phyloP scores from a whole-genome alignment of 2,329 filamentous ascomycete species.

The Cryphonectria carpinicola region DNA sequence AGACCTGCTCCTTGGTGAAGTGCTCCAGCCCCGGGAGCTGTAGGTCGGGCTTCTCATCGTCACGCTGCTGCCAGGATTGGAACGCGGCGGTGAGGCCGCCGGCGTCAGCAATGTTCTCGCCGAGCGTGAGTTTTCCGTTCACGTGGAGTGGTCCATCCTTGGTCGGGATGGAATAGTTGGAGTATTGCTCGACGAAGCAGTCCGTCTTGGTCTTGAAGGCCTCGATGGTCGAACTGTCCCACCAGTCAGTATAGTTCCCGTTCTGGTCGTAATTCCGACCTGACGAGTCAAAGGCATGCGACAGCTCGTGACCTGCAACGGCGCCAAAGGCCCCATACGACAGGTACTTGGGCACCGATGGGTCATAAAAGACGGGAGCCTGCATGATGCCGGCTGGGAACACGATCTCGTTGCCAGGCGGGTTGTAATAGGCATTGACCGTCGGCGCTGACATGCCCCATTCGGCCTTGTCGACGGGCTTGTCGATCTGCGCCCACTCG shows the following conservation, averaged over 20 bases:
- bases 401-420: constrained; percentile 67
- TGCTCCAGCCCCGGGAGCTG: constrained; percentile 62
- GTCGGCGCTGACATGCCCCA: constrained; percentile 65
- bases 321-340: constrained; percentile 72
- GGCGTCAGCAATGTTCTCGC: constrained; percentile 74
- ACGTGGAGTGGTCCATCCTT: constrained; percentile 62
- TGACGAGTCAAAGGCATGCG: constrained; percentile 70
- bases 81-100: constrained; percentile 67
- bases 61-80: constrained; percentile 66
- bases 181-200: constrained; percentile 72
- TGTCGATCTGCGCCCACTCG: constrained; percentile 62
- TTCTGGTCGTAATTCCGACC: constrained; percentile 68
- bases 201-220: constrained; percentile 62
- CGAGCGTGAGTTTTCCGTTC: constrained; percentile 65
- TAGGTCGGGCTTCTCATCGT: constrained; percentile 53
- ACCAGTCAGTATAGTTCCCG: constrained; percentile 70
- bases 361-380: constrained; percentile 64
- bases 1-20: constrained; percentile 70
- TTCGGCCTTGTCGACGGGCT: constrained; percentile 62
- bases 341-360: constrained; percentile 65
- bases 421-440: constrained; percentile 70
- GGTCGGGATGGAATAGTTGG: constrained; percentile 60
- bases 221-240: constrained; percentile 61
- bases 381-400: constrained; percentile 74
- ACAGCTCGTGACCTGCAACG: constrained; percentile 70